phyloP scores from a whole-genome alignment of 345 rosid species.

The Dipteronia dyeriana region DNA sequence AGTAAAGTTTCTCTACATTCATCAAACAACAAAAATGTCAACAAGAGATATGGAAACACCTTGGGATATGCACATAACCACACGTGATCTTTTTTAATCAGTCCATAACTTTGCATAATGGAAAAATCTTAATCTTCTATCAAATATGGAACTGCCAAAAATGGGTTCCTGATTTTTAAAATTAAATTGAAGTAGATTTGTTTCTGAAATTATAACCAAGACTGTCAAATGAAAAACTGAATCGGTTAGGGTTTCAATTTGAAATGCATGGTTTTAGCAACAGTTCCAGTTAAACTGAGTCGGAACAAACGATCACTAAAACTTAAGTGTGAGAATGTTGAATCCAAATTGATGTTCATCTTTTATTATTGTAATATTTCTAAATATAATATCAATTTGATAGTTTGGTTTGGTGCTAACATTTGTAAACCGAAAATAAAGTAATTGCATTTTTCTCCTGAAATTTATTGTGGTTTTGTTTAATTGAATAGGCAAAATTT shows the following conservation, averaged over 20 bases:
- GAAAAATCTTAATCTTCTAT: background rate
- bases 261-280: background rate
- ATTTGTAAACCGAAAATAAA: background rate
- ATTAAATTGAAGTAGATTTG: background rate
- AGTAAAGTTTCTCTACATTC: constrained; percentile 68
- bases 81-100: background rate
- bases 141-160: background rate
- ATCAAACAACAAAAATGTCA: constrained; percentile 24
- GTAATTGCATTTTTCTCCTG: background rate
- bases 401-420: background rate
- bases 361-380: background rate
- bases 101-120: background rate
- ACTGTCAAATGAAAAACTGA: background rate
- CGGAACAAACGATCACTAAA: background rate
- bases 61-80: background rate
- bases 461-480: background rate
- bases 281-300: background rate
- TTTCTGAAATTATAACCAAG: background rate
- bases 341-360: background rate
- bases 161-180: background rate
- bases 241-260: background rate
- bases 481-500: background rate
- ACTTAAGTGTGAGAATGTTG: background rate
- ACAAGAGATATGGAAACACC: constrained; percentile 1
- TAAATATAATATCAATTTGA: background rate